Percentiles rank a stretch among this genome's conserved stretches.
Conservation (phyloP, 331 rosid genomes). For the Stylosanthes scabra region DNA sequence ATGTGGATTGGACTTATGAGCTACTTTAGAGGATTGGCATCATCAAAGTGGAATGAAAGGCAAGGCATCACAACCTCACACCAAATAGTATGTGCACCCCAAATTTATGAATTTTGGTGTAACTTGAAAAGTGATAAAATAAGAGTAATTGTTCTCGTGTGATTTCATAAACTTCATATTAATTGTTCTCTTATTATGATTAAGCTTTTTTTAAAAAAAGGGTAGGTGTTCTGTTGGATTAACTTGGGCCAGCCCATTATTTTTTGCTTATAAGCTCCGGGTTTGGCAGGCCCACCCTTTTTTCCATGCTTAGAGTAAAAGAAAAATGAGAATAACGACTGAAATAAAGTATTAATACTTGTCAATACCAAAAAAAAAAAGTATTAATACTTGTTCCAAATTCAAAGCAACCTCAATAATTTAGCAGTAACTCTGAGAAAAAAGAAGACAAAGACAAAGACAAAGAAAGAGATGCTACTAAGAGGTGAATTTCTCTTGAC, state of each 20-base stretch:
- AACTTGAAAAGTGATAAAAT: no score
- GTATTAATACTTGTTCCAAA: background rate
- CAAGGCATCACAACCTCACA: background rate
- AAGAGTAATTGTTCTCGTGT: no score
- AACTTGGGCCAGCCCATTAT: background rate
- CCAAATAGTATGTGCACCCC: background rate
- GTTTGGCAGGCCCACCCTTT: background rate
- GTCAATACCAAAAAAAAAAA: no score
- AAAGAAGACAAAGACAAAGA: no score
- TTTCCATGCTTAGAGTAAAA: conserved; percentile 4
- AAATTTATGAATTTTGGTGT: no score
- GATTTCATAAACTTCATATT: no score
- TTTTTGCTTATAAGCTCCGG: background rate
- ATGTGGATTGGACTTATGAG: conserved; percentile 14
- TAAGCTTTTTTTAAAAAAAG: no score
- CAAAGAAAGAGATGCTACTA: no score
- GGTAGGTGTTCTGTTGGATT: background rate
- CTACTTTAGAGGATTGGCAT: conserved; percentile 19
- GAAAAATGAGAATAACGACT: background rate
- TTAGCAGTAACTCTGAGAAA: background rate
- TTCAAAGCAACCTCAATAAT: background rate
- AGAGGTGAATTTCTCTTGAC: conserved; percentile 10
- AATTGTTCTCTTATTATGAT: background rate
- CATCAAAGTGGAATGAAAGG: background rate
- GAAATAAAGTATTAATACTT: background rate